Base-by-base conservation (phyloP, 805 yeast genomes). In the Nakazawaea ambrosiae region DNA sequence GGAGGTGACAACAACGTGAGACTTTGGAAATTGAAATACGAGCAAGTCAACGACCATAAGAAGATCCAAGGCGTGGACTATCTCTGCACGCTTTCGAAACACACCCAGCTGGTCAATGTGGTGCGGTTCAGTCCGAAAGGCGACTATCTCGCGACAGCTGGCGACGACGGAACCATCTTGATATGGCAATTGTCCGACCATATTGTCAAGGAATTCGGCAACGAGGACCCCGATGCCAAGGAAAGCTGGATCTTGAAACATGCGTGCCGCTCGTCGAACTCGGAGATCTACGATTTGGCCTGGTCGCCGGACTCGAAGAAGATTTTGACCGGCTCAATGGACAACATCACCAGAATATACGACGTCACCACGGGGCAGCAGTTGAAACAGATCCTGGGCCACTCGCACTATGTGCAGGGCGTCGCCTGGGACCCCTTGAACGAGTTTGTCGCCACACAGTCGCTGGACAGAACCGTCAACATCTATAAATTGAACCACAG, bases 1-100 rank as follows among this genome's bases (percentile, higher is more conserved):
- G 97, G 97, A 18, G 97, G 97, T 29, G 98, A 92, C 57, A 84
- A 82, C 54, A 84, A 85, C 48, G 81, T 87, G n/a, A 67, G 97
- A 35, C 47, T 61, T 19, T 61, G 66, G 66, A 46, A 49, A 31
- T 40, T 55, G 22, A 32, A 37, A 2, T 56, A 49, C 33, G 39
- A 46, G 20, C 50, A 46, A 4, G 33, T 8, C 6, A 48, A 46
- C 10, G 49, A 38, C 4, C 41, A 45, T 4, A 49, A 47, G n/a
- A 27, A 20, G 6, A 49, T 57, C 9, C 45, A 36, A 6, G 53
- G 73, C 0, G 82, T 88, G 14, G 82, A 78, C 43, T 90, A 88
- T 55, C 62, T 88, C 20, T 74, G 92, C 14, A 86, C 96, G 0
- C 66, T 92, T 35, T 58, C 81, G 3, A 88, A 87, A 49, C 98